These are phyloP conservation scores for Linaria vulgaris DNA, from an alignment of 257 asterid species.

Conservation along the genomic window DNA sequence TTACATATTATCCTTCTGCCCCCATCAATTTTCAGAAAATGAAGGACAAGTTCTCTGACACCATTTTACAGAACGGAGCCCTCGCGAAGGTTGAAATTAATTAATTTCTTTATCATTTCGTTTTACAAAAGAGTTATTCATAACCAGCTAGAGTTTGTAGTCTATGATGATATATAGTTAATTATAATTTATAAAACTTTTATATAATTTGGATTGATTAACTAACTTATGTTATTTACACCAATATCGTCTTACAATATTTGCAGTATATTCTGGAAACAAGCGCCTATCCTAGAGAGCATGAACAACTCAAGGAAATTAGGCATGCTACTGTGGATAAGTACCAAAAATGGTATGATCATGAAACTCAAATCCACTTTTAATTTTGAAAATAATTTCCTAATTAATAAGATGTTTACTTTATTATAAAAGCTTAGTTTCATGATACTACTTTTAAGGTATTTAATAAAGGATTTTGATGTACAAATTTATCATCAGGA, in stretches of 20 bases:
- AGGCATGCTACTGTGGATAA: slow-evolving; percentile 49
- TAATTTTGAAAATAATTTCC: background rate
- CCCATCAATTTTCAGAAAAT: slow-evolving; percentile 6
- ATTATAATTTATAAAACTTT: too few species aligned
- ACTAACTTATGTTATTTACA: too few species aligned
- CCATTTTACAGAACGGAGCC: slow-evolving; percentile 50
- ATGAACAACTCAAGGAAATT: slow-evolving; percentile 53
- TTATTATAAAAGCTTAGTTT: background rate
- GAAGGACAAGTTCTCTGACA: slow-evolving; percentile 37
- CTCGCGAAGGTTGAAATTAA: slow-evolving; percentile 40
- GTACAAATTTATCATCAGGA: slow-evolving; percentile 30
- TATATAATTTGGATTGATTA: too few species aligned
- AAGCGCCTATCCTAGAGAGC: slow-evolving; percentile 61
- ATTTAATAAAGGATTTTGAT: too few species aligned
- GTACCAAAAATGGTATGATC: slow-evolving; percentile 37
- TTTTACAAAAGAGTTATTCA: background rate
- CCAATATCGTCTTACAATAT: background rate
- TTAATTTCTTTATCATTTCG: background rate
- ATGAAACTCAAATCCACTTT: background rate
- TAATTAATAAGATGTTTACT: too few species aligned
- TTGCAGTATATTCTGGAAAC: slow-evolving; percentile 55
- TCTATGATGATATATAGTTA: too few species aligned
- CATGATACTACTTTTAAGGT: too few species aligned
- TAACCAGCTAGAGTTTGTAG: background rate
- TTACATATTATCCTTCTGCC: background rate